Evolutionary conservation across 2,329 filamentous ascomycete genomes (phyloP).

Genomic region (Fusarium incarnatum): DNA sequence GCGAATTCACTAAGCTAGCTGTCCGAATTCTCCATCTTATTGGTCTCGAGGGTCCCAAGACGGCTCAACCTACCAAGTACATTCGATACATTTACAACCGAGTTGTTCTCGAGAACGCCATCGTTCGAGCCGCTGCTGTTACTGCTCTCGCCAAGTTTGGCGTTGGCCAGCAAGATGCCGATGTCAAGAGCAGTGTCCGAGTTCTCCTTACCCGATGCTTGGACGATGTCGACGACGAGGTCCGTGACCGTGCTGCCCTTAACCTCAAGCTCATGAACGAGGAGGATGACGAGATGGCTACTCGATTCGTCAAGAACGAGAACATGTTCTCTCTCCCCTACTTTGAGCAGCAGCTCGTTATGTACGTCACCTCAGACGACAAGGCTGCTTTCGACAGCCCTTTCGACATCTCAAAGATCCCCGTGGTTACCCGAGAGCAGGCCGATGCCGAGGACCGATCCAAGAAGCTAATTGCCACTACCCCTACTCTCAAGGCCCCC

Average conservation of each 20-base stretch:
- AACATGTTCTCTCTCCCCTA: slow-evolving; percentile 94
- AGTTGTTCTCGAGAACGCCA: slow-evolving; percentile 95
- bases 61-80: slow-evolving; percentile 95
- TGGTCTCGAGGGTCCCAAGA: slow-evolving; percentile 94
- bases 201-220: slow-evolving; percentile 93
- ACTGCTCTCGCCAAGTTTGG: slow-evolving; percentile 97
- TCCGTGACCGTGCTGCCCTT: slow-evolving; percentile 92
- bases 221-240: slow-evolving; percentile 97
- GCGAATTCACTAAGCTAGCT: slow-evolving; percentile 97
- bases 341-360: slow-evolving; percentile 96
- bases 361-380: slow-evolving; percentile 95
- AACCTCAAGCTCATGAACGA: slow-evolving; percentile 94
- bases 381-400: slow-evolving; percentile 84
- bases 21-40: slow-evolving; percentile 95
- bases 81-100: slow-evolving; percentile 99
- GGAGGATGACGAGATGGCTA: slow-evolving; percentile 87
- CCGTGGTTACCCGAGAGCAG: slow-evolving; percentile 94
- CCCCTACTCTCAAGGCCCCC: slow-evolving; percentile 93
- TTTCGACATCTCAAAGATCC: slow-evolving; percentile 92
- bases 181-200: slow-evolving; percentile 95
- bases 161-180: slow-evolving; percentile 93
- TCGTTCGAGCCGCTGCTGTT: slow-evolving; percentile 93
- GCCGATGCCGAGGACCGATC: slow-evolving; percentile 95
- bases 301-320: slow-evolving; percentile 93
- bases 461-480: slow-evolving; percentile 94